These are phyloP conservation scores for Hymenoscyphus salicellus DNA, from an alignment of 2,329 filamentous ascomycete species.

Conservation along the genomic window DNA sequence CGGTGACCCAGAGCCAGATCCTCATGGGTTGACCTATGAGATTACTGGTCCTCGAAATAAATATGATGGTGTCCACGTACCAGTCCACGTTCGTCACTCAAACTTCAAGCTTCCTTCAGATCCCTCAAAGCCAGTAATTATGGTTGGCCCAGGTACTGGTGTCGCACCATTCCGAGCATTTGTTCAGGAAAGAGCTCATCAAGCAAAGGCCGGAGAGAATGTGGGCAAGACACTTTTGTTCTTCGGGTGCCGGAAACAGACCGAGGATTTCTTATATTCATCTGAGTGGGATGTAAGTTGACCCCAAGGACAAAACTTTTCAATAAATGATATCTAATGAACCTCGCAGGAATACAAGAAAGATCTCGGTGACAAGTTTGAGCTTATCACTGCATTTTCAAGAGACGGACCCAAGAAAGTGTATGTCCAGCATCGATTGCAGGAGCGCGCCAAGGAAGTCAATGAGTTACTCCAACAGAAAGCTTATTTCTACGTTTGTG, in stretches of 20 bases:
- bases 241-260: constrained; percentile 84
- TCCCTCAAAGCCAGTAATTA: constrained; percentile 88
- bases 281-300: constrained; percentile 79
- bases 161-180: constrained; percentile 96
- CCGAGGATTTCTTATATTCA: constrained; percentile 91
- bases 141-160: constrained; percentile 94
- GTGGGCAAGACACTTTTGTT: constrained; percentile 89
- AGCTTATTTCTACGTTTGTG: constrained; percentile 96
- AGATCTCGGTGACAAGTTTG: constrained; percentile 81
- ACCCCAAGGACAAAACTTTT: constrained; percentile 38
- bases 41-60: constrained; percentile 91
- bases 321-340: constrained; percentile 21
- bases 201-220: constrained; percentile 73
- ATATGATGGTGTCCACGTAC: constrained; percentile 92
- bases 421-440: constrained; percentile 91
- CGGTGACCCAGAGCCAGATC: constrained; percentile 74
- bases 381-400: constrained; percentile 93
- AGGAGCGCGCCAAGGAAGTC: constrained; percentile 78
- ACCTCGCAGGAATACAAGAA: constrained; percentile 70
- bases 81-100: constrained; percentile 93
- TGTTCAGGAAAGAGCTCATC: constrained; percentile 85
- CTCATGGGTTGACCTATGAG: constrained; percentile 81
- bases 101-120: constrained; percentile 99
- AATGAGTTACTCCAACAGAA: constrained; percentile 82
- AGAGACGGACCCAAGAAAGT: constrained; percentile 83